phyloP scores from a whole-genome alignment of 2,329 filamentous ascomycete species.

The Ophiocordyceps camponoti-floridani region DNA sequence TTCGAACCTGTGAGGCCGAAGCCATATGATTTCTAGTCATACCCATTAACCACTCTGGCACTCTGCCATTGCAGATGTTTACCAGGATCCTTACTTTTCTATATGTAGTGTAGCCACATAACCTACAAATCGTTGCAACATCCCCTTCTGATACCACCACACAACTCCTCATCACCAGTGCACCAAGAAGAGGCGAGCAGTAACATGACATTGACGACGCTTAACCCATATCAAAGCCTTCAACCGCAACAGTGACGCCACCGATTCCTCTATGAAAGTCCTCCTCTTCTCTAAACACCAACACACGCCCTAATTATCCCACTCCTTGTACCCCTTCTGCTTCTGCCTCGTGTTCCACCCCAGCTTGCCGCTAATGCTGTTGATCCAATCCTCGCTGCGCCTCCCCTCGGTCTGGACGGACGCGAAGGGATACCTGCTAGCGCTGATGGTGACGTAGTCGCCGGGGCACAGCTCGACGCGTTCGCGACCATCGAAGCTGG shows the following conservation, averaged over 20 bases:
- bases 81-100: not conserved
- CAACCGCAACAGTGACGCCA: not conserved
- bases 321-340: conserved; percentile 44
- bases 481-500: conserved; percentile 92
- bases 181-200: too few species aligned
- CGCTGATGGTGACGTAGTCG: conserved; percentile 73
- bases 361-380: conserved; percentile 61
- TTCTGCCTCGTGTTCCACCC: conserved; percentile 69
- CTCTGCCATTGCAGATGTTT: conserved; percentile 3
- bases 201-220: too few species aligned
- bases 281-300: too few species aligned
- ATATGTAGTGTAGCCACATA: not conserved
- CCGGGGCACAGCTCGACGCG: conserved; percentile 61
- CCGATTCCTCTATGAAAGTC: not conserved
- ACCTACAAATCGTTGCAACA: not conserved
- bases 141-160: too few species aligned
- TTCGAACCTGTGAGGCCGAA: conserved; percentile 8
- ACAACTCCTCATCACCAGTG: too few species aligned
- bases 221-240: not conserved
- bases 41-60: conserved; percentile 8
- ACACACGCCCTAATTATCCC: conserved; percentile 10
- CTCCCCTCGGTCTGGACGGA: conserved; percentile 53
- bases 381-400: conserved; percentile 63
- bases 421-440: conserved; percentile 65
- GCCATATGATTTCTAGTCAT: conserved; percentile 7